Base-by-base conservation (phyloP, 805 yeast species). In the Novakomyces olei region DNA sequence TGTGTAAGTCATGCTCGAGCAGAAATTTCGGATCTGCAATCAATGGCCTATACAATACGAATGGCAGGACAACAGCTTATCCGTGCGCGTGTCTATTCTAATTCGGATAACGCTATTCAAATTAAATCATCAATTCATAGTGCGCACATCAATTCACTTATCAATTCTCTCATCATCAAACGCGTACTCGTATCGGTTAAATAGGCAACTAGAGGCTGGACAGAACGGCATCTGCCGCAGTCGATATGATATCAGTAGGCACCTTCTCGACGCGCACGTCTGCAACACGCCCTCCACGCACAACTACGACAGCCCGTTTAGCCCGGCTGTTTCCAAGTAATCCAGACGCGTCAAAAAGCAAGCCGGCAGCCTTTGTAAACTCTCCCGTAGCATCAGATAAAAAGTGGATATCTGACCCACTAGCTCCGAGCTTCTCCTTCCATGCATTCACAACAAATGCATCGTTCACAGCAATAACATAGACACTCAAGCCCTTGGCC, bases 381-480 rank as follows among this genome's bases (percentile, higher is more conserved):
- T 68, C 72, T 17, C 75, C 92, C 35, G 58, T 53, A n/a, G 88
- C 72, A 51, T 81, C 94, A 27, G 92, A 79, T 41, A 80, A 59
- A 49, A 75, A 66, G 35, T 64, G 61, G 34, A 72, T 53, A 34
- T 56, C 52, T n/a, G 16, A 14, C 14, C 34, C 32, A 19, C 39
- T 37, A 28, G 43, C 42, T 14, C 40, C 44, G 23, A 55, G 37
- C 1, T 36, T 45, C 35, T 69, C 64, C 28, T 66, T 68, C 92
- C 92, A 81, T 0, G 88, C 83, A 43, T 67, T 65, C 46, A 72
- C 67, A 32, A 80, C 93, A 51, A 81, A 81, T 2, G 88, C 65
- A 49, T 81, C 94, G 52, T 81, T 81, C 31, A 78, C 92, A 14
- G 88, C 63, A 23, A 81, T 67, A 27, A 81, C 67, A 44, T 61